These are phyloP conservation scores for Hymenoscyphus infarciens DNA, from an alignment of 2,329 filamentous ascomycete species.

Conservation along the genomic window DNA sequence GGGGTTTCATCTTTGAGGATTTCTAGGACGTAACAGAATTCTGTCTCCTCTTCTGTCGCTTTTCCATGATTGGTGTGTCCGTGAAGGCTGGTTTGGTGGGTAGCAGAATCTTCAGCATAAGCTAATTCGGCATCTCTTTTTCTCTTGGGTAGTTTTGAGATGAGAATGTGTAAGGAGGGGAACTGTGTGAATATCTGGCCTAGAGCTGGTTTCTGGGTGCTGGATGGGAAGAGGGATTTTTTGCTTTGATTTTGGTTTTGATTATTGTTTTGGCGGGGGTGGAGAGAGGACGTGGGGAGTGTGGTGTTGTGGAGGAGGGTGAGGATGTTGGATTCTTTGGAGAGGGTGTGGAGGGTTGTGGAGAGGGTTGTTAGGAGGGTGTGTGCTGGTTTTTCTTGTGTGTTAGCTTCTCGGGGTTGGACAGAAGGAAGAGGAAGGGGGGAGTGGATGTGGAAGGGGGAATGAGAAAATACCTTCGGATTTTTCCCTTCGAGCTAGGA, in stretches of 20 bases:
- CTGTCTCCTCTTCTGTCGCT: conserved; percentile 15
- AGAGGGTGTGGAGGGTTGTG: conserved; percentile 44
- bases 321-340: conserved; percentile 44
- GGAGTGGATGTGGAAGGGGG: too few relatives aligned
- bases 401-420: conserved; percentile 34
- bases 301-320: conserved; percentile 54
- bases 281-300: conserved; percentile 42
- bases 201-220: conserved; percentile 33
- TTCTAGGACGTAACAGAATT: conserved; percentile 19
- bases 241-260: conserved; percentile 6
- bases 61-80: conserved; percentile 12
- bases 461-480: background rate
- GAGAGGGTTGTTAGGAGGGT: conserved; percentile 46
- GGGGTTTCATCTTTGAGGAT: too few relatives aligned
- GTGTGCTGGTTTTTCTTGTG: conserved; percentile 41
- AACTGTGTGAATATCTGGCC: conserved; percentile 53
- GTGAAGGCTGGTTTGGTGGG: too few relatives aligned
- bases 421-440: too few relatives aligned
- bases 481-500: background rate
- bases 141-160: conserved; percentile 43
- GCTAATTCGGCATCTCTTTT: conserved; percentile 39
- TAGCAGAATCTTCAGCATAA: too few relatives aligned
- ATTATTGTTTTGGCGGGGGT: conserved; percentile 28
- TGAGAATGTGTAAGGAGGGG: conserved; percentile 52
- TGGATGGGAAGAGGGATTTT: conserved; percentile 25